Conservation (phyloP, 2,329 filamentous ascomycete species). For the Rutstroemia sp. region DNA sequence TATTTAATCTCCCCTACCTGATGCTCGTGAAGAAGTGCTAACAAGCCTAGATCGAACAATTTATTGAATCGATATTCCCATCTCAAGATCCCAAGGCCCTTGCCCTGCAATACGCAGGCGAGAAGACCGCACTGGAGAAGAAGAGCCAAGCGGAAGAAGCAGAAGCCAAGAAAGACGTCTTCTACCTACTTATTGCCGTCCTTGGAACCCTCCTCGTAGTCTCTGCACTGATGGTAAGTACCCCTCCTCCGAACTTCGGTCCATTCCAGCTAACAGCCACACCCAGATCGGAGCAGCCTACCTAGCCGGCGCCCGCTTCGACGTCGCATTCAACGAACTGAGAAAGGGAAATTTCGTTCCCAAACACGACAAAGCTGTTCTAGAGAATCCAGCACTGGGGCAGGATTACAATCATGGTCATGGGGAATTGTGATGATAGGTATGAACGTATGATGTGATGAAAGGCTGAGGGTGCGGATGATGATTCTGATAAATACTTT, state of each 20-base stretch:
- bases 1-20: no score
- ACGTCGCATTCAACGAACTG: conserved; percentile 55
- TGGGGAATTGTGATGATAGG: background rate
- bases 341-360: conserved; percentile 36
- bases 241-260: background rate
- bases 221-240: conserved; percentile 67
- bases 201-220: conserved; percentile 63
- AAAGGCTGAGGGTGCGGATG: no score
- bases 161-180: conserved; percentile 48
- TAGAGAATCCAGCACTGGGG: conserved; percentile 23
- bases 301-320: conserved; percentile 75
- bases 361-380: conserved; percentile 14
- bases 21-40: conserved; percentile 7
- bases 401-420: conserved; percentile 21
- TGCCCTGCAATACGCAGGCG: conserved; percentile 28
- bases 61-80: conserved; percentile 90
- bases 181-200: conserved; percentile 60
- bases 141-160: conserved; percentile 42
- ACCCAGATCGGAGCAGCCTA: conserved; percentile 68
- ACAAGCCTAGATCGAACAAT: conserved; percentile 59
- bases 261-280: conserved; percentile 17
- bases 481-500: no score
- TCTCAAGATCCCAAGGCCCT: conserved; percentile 64
- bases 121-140: conserved; percentile 30
- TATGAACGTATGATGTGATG: no score